These are phyloP conservation scores for Aspergillus saccharolyticus DNA, from an alignment of 495 filamentous ascomycete genomes.

Conservation along the genomic window DNA sequence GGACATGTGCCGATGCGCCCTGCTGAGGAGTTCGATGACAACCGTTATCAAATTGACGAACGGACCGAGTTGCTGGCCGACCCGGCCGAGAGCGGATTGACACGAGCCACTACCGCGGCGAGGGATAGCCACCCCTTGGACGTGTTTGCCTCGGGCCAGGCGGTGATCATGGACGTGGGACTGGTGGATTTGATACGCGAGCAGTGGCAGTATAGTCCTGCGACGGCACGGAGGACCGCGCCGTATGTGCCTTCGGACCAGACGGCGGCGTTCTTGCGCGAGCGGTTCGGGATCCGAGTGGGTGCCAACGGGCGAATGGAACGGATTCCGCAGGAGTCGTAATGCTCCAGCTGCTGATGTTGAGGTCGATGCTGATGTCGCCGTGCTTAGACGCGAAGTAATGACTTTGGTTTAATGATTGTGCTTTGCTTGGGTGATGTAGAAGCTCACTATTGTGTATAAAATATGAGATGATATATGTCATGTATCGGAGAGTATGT, in stretches of 20 bases:
- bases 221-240: conserved; percentile 21
- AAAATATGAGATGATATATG: no score
- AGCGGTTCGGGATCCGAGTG: conserved; percentile 40
- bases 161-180: conserved; percentile 63
- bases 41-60: conserved; percentile 23
- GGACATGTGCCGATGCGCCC: no score
- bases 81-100: conserved; percentile 27
- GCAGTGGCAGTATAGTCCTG: conserved; percentile 49
- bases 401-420: no score
- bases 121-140: conserved; percentile 50
- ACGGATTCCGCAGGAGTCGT: conserved; percentile 26
- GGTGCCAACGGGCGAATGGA: conserved; percentile 36
- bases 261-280: conserved; percentile 40
- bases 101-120: conserved; percentile 5
- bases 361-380: background rate
- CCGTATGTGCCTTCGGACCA: conserved; percentile 33
- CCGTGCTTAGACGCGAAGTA: no score
- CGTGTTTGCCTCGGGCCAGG: conserved; percentile 61
- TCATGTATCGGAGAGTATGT: no score
- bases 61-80: conserved; percentile 44
- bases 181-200: conserved; percentile 60
- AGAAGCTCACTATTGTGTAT: no score
- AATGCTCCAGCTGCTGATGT: background rate
- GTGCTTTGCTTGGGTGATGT: no score
- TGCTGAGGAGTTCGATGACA: conserved; percentile 31